phyloP scores from a whole-genome alignment of 2,329 filamentous ascomycete genomes.

The Hypocreales sp. region DNA sequence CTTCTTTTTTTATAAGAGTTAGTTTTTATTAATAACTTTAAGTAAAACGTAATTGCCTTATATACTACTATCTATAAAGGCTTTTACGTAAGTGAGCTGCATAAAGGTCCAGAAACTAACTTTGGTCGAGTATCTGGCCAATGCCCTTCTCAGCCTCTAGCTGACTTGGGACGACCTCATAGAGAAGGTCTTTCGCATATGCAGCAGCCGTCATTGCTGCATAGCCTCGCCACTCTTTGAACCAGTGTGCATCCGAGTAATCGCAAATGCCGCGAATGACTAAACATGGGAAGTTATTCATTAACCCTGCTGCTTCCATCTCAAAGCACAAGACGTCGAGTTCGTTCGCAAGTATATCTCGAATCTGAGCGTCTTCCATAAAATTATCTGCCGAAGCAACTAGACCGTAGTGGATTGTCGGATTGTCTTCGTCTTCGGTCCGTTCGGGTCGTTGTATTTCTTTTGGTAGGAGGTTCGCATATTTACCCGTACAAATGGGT shows the following conservation, averaged over 20 bases:
- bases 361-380: background rate
- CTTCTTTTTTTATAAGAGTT: too few species aligned
- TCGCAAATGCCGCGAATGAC: conserved; percentile 19
- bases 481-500: too few species aligned
- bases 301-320: background rate
- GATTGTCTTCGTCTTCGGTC: conserved; percentile 3
- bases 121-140: background rate
- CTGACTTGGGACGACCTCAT: background rate
- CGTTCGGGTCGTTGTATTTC: too few species aligned
- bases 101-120: too few species aligned
- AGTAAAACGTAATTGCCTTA: too few species aligned
- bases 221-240: conserved; percentile 13
- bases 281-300: conserved; percentile 12
- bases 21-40: too few species aligned
- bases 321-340: background rate
- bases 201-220: conserved; percentile 12
- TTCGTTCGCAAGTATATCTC: conserved; percentile 12
- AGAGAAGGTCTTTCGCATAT: conserved; percentile 10
- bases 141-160: background rate
- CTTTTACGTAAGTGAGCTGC: too few species aligned
- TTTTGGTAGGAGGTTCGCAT: too few species aligned
- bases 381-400: conserved; percentile 2
- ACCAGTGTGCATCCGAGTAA: conserved; percentile 16
- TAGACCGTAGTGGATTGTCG: conserved; percentile 7
- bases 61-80: too few species aligned